Conservation (phyloP, 306 rosid genomes). For the Quercus gilva region DNA sequence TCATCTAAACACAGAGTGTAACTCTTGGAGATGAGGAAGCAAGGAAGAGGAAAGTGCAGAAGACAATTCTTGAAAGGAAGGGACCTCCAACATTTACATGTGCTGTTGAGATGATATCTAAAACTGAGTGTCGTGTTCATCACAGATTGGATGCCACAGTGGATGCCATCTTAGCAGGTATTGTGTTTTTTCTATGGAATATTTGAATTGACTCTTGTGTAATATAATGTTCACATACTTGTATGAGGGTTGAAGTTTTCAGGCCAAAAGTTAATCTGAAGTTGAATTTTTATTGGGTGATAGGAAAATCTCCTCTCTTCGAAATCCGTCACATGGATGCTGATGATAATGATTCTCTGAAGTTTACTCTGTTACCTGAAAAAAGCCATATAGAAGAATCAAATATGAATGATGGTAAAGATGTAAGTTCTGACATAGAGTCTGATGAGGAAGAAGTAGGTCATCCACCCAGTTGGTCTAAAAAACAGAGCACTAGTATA, state of each 20-base stretch:
- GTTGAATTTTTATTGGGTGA: not conserved
- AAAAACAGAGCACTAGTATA: constrained; percentile 35
- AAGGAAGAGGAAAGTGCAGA: constrained; percentile 90
- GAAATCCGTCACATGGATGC: constrained; percentile 73
- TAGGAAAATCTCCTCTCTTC: constrained; percentile 82
- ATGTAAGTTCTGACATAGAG: constrained; percentile 36
- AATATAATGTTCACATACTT: constrained; percentile 8
- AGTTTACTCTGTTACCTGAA: constrained; percentile 48
- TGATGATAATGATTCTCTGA: constrained; percentile 40
- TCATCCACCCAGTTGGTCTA: constrained; percentile 39
- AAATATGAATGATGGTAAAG: constrained; percentile 31
- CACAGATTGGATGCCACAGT: constrained; percentile 95
- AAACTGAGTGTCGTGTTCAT: constrained; percentile 87
- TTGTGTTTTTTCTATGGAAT: constrained; percentile 12
- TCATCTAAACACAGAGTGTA: constrained; percentile 71
- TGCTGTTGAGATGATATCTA: constrained; percentile 95
- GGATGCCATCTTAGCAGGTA: constrained; percentile 94
- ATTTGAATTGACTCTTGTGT: constrained; percentile 9
- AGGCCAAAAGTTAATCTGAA: constrained; percentile 1
- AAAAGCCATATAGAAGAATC: constrained; percentile 27
- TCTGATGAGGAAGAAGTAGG: constrained; percentile 47
- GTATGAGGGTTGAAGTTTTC: constrained; percentile 7
- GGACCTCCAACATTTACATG: constrained; percentile 96
- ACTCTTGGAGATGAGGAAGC: constrained; percentile 99
- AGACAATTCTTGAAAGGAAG: constrained; percentile 98